A percentile compares a stretch with the other conserved stretches of the same genome.
Evolutionary conservation across 208 protist genomes (phyloP).

Genomic region (Acanthamoeba culbertsoni): DNA sequence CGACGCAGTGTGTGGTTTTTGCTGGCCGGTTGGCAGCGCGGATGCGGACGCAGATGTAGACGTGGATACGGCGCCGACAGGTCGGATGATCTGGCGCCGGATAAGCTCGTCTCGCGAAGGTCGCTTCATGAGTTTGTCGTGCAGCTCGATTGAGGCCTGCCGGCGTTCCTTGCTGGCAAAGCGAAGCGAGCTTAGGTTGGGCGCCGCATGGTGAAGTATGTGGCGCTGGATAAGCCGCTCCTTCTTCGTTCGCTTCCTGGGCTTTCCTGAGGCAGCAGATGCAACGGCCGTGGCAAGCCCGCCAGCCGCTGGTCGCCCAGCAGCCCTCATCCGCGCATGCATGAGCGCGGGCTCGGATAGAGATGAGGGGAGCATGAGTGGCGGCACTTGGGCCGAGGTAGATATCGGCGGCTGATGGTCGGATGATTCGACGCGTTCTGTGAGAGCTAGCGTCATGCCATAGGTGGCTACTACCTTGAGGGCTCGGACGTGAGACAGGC

Average conservation of each 20-base stretch:
- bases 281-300: not conserved
- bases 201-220: conserved; percentile 20
- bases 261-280: not conserved
- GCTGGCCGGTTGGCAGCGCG: not conserved
- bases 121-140: not conserved
- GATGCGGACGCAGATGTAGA: not conserved
- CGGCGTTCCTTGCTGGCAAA: not conserved
- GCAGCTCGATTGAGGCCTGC: not conserved
- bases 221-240: conserved; percentile 50
- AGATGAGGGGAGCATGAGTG: not conserved
- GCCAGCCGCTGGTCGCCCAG: no score
- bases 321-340: no score
- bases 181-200: conserved; percentile 35
- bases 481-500: not conserved
- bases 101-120: conserved; percentile 5
- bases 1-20: not conserved
- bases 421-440: not conserved
- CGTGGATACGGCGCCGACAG: not conserved
- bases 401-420: not conserved
- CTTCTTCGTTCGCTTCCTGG: not conserved
- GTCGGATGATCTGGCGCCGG: not conserved
- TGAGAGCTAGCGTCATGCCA: conserved; percentile 42
- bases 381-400: not conserved
- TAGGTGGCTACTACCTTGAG: conserved; percentile 48
- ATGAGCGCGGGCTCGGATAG: not conserved